Evolutionary conservation across 768 basidiomycete genomes (phyloP).

Genomic region (Boletus tylopilopsis): DNA sequence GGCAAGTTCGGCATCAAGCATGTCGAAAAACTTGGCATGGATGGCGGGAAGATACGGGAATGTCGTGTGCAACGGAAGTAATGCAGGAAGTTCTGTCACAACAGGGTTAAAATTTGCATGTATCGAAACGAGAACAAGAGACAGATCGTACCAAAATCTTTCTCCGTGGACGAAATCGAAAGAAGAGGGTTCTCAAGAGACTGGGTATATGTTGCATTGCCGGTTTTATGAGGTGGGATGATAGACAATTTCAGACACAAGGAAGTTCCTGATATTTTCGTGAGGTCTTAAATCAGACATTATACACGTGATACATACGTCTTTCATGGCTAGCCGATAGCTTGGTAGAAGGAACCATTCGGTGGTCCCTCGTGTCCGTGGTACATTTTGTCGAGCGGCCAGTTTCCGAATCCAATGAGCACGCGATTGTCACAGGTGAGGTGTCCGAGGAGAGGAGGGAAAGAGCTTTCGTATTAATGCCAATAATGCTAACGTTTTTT

Average conservation of each 20-base stretch:
- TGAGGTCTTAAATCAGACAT: background rate
- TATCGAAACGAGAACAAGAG: background rate
- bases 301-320: constrained; percentile 10
- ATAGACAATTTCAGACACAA: background rate
- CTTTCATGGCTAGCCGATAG: background rate
- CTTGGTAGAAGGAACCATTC: background rate
- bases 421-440: no score
- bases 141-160: constrained; percentile 14
- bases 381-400: background rate
- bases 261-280: constrained; percentile 2
- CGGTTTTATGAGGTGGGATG: constrained; percentile 1
- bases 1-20: constrained; percentile 73
- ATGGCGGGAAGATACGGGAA: constrained; percentile 53
- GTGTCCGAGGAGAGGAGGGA: no score
- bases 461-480: no score
- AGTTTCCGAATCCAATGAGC: background rate
- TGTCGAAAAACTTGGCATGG: constrained; percentile 70
- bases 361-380: background rate
- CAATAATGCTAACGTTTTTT: no score
- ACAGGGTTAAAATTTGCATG: background rate
- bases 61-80: constrained; percentile 42
- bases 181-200: background rate
- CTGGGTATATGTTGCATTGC: background rate
- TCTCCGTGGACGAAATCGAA: background rate
- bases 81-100: constrained; percentile 12